Evolutionary conservation across 2,329 filamentous ascomycete species (phyloP), one percentile per base, ranked within the genome.

Genomic region (Cordyceps tenuipes): DNA sequence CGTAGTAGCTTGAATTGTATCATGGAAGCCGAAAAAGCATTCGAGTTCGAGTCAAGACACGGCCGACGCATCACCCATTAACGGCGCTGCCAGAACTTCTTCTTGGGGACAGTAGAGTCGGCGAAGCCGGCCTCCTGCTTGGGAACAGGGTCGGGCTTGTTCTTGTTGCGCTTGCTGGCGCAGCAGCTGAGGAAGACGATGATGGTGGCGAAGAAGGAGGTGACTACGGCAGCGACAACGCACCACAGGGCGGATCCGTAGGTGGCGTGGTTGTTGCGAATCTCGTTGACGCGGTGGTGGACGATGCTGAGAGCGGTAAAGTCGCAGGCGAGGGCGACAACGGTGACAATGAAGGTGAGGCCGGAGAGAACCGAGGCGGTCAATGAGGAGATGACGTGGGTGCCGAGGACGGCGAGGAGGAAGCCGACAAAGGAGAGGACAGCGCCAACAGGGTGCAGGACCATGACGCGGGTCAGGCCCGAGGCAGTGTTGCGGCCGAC

Each of bases 161-260:
- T 70, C 65, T 71, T 71, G 63, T 72, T 71, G 65, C 73, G 65
- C n/a, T 81, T 73, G 9, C 76, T 74, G 59, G 77, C 78, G 72
- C 80, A 86, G 77, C 84, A 87, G 7, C 82, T 83, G 64, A 86
- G 74, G 65, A 88, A 80, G 60, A 87, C 77, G 54, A 87, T 65
- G 57, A 84, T 63, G 21, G 79, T 79, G 9, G 78, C 84, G 29
- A 86, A 61, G 57, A 87, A 76, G 21, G 79, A 73, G 65, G 77
- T 76, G 62, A 85, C 73, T 63, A 81, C 82, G 2, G 80, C 78
- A 8, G 73, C 83, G 15, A 88, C 74, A 1, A 82, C 71, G 10
- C 82, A 81, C 84, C 84, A 88, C 47, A 85, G 78, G 17, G 76
- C 84, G 3, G 75, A 66, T 36, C 79, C 77, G 71, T 78, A 88